phyloP scores from a whole-genome alignment of 2,329 filamentous ascomycete genomes.

The Colletotrichum brevisporum region DNA sequence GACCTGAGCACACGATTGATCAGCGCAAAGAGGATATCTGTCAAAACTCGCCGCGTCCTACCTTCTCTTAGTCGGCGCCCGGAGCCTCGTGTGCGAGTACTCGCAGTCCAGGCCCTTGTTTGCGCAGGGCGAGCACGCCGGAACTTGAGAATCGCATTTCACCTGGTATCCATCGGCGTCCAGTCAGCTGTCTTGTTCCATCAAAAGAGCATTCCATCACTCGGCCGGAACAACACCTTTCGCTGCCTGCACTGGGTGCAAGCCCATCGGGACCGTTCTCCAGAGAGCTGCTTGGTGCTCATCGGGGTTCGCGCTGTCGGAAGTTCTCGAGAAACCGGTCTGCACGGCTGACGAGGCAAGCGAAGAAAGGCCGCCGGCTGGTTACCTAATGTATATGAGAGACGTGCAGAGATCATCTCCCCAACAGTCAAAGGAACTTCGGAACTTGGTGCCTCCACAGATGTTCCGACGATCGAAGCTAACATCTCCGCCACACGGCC shows the following conservation, averaged over 20 bases:
- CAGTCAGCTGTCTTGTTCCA: neutral
- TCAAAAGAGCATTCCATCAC: too few species aligned
- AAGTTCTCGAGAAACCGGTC: neutral
- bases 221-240: neutral
- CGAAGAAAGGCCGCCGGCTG: too few species aligned
- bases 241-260: neutral
- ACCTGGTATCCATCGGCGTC: neutral
- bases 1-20: neutral
- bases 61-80: neutral
- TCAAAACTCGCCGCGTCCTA: too few species aligned
- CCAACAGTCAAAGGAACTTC: too few species aligned
- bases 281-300: neutral
- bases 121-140: neutral
- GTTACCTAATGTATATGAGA: too few species aligned
- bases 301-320: neutral
- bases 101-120: neutral
- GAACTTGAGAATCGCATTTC: neutral
- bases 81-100: neutral
- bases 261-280: neutral
- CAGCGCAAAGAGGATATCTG: too few species aligned
- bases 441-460: neutral
- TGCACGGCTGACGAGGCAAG: too few species aligned
- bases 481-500: neutral
- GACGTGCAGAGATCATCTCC: too few species aligned
- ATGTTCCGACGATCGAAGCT: neutral